Percentiles rank a stretch among this genome's conserved stretches.
phyloP scores from a whole-genome alignment of 306 rosid species.

The Delonix regia region DNA sequence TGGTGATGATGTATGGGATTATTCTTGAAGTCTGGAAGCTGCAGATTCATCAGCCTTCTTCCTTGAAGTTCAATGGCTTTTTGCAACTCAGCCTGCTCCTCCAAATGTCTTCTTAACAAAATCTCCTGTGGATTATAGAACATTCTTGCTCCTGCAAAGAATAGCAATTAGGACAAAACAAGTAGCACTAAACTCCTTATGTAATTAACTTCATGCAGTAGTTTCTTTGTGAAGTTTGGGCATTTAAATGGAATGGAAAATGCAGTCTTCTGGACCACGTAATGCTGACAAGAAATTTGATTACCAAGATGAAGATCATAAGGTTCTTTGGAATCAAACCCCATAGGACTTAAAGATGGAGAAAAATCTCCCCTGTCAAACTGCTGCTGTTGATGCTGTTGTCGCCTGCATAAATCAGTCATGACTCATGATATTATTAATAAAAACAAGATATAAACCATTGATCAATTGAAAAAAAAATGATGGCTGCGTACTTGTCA shows the following conservation, averaged over 20 bases:
- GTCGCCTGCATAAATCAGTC: conserved; percentile 44
- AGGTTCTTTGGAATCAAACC: conserved; percentile 43
- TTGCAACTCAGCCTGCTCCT: conserved; percentile 87
- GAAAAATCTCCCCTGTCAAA: conserved; percentile 57
- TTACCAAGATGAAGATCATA: conserved; percentile 60
- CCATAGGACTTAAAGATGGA: conserved; percentile 54
- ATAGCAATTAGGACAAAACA: conserved; percentile 20
- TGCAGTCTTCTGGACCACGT: conserved; percentile 3
- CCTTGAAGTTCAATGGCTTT: conserved; percentile 85
- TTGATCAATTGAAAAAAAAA: conserved; percentile 11
- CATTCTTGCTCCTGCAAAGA: conserved; percentile 70
- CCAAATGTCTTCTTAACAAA: conserved; percentile 70
- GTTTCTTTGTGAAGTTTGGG: neutral
- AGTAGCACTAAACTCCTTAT: neutral
- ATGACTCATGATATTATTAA: conserved; percentile 19
- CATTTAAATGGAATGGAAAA: neutral
- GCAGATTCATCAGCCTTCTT: conserved; percentile 79
- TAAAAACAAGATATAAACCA: conserved; percentile 25
- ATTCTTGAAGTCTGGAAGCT: conserved; percentile 81
- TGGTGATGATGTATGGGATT: conserved; percentile 67
- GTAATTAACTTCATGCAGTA: conserved; percentile 15
- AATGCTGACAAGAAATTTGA: conserved; percentile 33
- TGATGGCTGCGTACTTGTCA: conserved; percentile 62
- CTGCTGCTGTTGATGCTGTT: conserved; percentile 50
- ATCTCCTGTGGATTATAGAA: conserved; percentile 65